Base-by-base conservation (phyloP, 2,329 filamentous ascomycete species). In the Cladosporium sp. region DNA sequence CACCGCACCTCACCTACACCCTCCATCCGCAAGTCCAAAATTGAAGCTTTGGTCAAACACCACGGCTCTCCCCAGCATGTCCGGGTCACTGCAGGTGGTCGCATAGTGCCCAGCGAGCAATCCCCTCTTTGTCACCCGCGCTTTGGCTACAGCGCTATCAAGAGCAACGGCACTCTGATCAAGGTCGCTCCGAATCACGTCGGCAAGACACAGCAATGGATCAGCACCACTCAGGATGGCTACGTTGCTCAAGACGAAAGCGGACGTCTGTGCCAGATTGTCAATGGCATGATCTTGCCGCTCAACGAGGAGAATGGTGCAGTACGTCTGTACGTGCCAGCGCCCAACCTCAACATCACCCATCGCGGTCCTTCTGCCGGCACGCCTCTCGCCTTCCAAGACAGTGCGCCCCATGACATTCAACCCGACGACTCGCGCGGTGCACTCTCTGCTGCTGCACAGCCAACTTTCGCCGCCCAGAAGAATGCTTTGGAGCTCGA, bases 21-120 rank as follows among this genome's bases (percentile, higher is more conserved):
- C 14, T 84, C 82, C 1, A 73, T 84, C 72, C 83, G 83, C 74
- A 79, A 80, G 51, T 80, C 80, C 63, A 83, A 83, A 68, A 81
- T 79, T 14, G 82, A 84, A 70, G 78, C 77, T 51, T 78, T 84
- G 51, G 79, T 84, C 72, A 82, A 83, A 68, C 79, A 82, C 67
- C 82, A 84, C 75, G 82, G 82, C 64, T 84, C 82, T 44, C 82
- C 82, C 41, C 80, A 80, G 26, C 81, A 82, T 66, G 74, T 84
- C 65, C 80, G 82, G 65, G 82, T 84, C 52, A 84, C 82, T 59
- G 82, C 82, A 68, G 82, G 82, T 47, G 82, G 82, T n/a, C 79
- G 82, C 21, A 80, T 84, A 67, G 82, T 84, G n/a, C 82, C 82
- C 15, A 82, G 78, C 61, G 82, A 79, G 62, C 75, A 78, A 66